phyloP scores from a whole-genome alignment of 768 basidiomycete genomes.

The Boletus reticuloceps region DNA sequence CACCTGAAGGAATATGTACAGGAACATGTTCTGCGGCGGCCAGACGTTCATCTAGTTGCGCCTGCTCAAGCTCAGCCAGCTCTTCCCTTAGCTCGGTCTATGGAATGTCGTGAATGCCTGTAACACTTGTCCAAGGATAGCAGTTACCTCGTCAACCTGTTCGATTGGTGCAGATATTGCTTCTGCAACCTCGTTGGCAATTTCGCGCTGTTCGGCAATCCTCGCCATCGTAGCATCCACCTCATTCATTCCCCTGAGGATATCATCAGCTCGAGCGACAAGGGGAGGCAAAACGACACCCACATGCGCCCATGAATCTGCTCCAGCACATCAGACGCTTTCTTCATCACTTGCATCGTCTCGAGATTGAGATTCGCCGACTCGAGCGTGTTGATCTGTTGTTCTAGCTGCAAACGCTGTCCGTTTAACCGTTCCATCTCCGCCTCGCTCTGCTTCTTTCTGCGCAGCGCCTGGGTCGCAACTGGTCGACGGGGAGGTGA shows the following conservation, averaged over 20 bases:
- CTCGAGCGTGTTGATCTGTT: conserved; percentile 96
- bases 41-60: conserved; percentile 80
- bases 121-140: not conserved
- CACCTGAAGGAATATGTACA: conserved; percentile 71
- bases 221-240: conserved; percentile 88
- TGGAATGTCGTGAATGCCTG: not conserved
- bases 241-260: conserved; percentile 71
- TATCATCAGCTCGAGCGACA: not conserved
- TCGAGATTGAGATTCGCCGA: conserved; percentile 97
- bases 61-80: conserved; percentile 85
- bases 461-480: conserved; percentile 84
- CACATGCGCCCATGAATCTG: conserved; percentile 88
- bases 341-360: conserved; percentile 97
- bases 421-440: conserved; percentile 86
- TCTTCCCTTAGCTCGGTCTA: conserved; percentile 80
- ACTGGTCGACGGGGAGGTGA: conserved; percentile 41
- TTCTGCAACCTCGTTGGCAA: conserved; percentile 90
- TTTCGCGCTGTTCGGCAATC: conserved; percentile 86
- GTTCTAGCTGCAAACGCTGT: conserved; percentile 87
- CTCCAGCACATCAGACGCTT: conserved; percentile 85
- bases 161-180: conserved; percentile 72
- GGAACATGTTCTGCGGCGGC: conserved; percentile 88
- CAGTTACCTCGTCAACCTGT: conserved; percentile 73
- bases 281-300: conserved; percentile 35
- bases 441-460: conserved; percentile 87